phyloP scores from a whole-genome alignment of 768 basidiomycete species.

The Hygrocybe punicea region DNA sequence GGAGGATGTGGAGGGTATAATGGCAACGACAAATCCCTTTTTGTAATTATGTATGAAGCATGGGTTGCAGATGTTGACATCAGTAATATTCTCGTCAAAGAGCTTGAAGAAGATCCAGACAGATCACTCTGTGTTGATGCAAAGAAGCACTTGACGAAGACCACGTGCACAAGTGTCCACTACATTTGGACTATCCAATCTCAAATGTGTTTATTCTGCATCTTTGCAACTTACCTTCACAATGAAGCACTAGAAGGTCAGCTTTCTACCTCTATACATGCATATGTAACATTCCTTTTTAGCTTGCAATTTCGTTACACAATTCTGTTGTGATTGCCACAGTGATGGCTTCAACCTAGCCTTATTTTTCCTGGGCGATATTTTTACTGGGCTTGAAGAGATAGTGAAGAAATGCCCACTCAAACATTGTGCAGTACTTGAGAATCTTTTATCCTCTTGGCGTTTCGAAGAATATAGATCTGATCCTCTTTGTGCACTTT shows the following conservation, averaged over 20 bases:
- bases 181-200: not conserved
- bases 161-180: not conserved
- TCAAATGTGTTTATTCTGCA: not conserved
- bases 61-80: slow-evolving; percentile 12
- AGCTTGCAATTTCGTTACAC: not conserved
- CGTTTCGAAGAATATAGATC: not conserved
- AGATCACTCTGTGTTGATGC: not conserved
- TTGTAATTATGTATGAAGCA: slow-evolving; percentile 19
- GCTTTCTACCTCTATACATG: not conserved
- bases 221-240: not conserved
- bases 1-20: slow-evolving; percentile 18
- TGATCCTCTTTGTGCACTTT: not conserved
- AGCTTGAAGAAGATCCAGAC: slow-evolving; percentile 5
- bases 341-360: not conserved
- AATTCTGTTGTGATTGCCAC: slow-evolving; percentile 1
- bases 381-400: slow-evolving; percentile 1
- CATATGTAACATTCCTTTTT: not conserved
- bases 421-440: not conserved
- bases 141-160: slow-evolving; percentile 1
- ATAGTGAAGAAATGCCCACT: not conserved
- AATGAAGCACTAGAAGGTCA: slow-evolving; percentile 3
- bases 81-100: not conserved
- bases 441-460: not conserved
- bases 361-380: not conserved
- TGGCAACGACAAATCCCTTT: slow-evolving; percentile 1